Percentiles rank a stretch among this genome's conserved stretches.
These are phyloP conservation scores for Hordeum pubiflorum DNA, from an alignment of 202 grass and related monocot genomes.

Conservation along the genomic window DNA sequence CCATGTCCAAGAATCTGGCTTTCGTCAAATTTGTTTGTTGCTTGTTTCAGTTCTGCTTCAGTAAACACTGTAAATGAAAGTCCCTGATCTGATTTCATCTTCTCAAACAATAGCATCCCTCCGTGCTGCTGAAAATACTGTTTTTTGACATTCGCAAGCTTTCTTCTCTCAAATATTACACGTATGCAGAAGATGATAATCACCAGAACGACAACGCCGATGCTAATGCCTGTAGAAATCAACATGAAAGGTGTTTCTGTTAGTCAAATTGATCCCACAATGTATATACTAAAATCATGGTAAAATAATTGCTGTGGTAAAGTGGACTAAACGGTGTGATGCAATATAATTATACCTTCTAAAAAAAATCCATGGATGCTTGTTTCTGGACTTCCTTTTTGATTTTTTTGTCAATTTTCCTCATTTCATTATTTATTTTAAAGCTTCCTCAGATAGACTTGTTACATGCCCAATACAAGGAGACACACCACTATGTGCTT, in stretches of 20 bases:
- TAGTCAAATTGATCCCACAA: neutral
- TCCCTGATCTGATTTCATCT: constrained; percentile 39
- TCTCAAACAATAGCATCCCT: constrained; percentile 29
- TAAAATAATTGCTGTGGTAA: neutral
- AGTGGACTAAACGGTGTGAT: neutral
- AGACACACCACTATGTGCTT: neutral
- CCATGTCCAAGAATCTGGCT: constrained; percentile 31
- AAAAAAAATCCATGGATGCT: neutral
- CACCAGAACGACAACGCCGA: neutral
- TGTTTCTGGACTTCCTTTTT: neutral
- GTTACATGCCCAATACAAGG: neutral
- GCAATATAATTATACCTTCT: neutral
- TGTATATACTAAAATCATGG: neutral
- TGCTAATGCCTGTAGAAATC: constrained; percentile 17
- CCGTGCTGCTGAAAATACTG: constrained; percentile 34
- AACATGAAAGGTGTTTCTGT: neutral
- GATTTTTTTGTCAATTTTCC: neutral
- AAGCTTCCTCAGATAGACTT: neutral
- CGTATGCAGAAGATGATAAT: neutral
- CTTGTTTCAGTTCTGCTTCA: constrained; percentile 34
- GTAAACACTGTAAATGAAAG: constrained; percentile 37
- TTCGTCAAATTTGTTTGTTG: constrained; percentile 41
- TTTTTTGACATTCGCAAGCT: constrained; percentile 3
- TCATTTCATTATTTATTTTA: neutral
- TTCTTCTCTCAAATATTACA: constrained; percentile 6